These are phyloP conservation scores for Pezicula carpinea DNA, from an alignment of 2,329 filamentous ascomycete species.

Conservation along the genomic window DNA sequence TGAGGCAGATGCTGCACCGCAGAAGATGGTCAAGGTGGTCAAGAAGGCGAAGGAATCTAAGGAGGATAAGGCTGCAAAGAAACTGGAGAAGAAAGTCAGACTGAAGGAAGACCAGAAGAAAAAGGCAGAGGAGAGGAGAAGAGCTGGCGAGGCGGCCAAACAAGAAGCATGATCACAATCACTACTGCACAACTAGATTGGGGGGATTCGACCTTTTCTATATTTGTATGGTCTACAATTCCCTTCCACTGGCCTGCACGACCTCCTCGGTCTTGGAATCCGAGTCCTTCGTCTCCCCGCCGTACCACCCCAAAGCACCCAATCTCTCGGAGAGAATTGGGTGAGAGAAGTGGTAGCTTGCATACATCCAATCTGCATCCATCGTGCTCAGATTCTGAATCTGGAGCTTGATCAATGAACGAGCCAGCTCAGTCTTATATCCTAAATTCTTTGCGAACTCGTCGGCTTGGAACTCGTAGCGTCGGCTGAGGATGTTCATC, in stretches of 20 bases:
- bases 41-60: conserved; percentile 32
- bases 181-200: not conserved
- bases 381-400: conserved; percentile 97
- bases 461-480: conserved; percentile 95
- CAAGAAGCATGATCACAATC: conserved; percentile 4
- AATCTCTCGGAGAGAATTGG: conserved; percentile 92
- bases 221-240: conserved; percentile 50
- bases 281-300: conserved; percentile 44
- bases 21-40: conserved; percentile 37
- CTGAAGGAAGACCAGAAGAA: conserved; percentile 46
- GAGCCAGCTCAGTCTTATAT: conserved; percentile 76
- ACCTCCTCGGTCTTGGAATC: conserved; percentile 49
- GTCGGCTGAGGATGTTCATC: conserved; percentile 93
- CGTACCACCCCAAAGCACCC: conserved; percentile 84
- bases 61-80: conserved; percentile 32
- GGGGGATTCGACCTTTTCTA: conserved; percentile 5
- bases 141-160: conserved; percentile 9
- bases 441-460: conserved; percentile 81
- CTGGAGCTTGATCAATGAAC: conserved; percentile 92
- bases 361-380: conserved; percentile 98
- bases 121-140: conserved; percentile 31
- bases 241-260: conserved; percentile 69
- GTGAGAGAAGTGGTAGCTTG: conserved; percentile 97
- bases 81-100: conserved; percentile 33
- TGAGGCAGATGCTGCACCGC: conserved; percentile 22